Evolutionary conservation across 1,139 yeast genomes (phyloP), one percentile per base, ranked within the genome.

Genomic region (Kodamaea fungicola): DNA sequence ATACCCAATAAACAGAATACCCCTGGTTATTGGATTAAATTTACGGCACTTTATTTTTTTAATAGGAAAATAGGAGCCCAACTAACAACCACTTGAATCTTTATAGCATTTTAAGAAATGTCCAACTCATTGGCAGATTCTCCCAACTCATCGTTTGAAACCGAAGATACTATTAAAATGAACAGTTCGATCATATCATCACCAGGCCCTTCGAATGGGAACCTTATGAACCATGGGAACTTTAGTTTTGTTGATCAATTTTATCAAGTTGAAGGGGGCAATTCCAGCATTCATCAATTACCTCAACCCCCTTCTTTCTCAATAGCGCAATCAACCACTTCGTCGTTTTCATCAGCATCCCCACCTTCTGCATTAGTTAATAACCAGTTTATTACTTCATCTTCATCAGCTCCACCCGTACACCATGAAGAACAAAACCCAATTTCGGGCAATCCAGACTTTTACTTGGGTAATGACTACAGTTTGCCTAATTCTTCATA

Each of bases 241-340:
- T 31, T 29, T 27, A 32, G 34, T 6, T 12, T 38, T 21, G 24
- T 29, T 21, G 34, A 33, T 6, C 37, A 30, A 25, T 33, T 12
- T 21, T 28, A 35, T 22, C 31, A 35, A 27, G 39, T 19, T 28
- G 32, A 16, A 32, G 28, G n/a, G 48, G 43, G 25, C 47, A 43
- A 28, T 40, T 40, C 35, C 44, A 45, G 22, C 44, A 42, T 10
- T 12, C 16, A 10, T 12, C 31, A 12, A 29, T 31, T 31, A 33
- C 55, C 57, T 6, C 39, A 49, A 28, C 59, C 59, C 3, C 63
- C 62, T 10, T 61, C 62, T 16, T 51, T 57, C n/a, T 23, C 34
- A 21, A 47, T 56, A 23, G 40, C 22, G 35, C 35, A 25, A 32
- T 13, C 26, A 22, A 32, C 32, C 35, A 31, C 35, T 7, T 32